Conservation (phyloP, 768 basidiomycete genomes). For the Cystofilobasidium ferigula region DNA sequence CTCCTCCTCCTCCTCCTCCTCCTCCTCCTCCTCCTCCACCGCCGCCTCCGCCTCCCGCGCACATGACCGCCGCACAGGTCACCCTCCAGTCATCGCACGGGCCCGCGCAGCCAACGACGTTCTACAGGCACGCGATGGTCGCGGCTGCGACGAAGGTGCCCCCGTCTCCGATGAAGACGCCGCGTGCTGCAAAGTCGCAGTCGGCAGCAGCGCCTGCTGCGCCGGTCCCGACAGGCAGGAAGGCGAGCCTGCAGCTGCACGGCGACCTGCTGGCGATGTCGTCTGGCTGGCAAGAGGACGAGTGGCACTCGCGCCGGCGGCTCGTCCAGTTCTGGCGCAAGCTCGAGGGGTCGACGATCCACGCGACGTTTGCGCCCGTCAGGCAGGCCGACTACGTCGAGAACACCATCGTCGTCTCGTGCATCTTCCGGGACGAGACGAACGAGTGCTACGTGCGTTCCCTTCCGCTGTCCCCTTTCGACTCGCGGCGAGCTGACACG, state of each 20-base stretch:
- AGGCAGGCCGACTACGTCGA: conserved; percentile 60
- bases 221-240: conserved; percentile 4
- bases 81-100: not conserved
- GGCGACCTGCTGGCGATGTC: conserved; percentile 20
- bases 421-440: conserved; percentile 70
- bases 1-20: not conserved
- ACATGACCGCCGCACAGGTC: not conserved
- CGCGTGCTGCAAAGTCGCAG: not conserved
- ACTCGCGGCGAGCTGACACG: not conserved
- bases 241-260: conserved; percentile 12
- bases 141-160: conserved; percentile 1
- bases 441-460: conserved; percentile 52
- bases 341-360: conserved; percentile 64
- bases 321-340: conserved; percentile 75
- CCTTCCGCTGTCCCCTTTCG: not conserved
- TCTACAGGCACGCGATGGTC: not conserved
- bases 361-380: conserved; percentile 67
- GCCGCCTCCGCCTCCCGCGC: not conserved
- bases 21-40: not conserved
- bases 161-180: not conserved
- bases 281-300: conserved; percentile 45
- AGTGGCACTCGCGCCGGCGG: conserved; percentile 58
- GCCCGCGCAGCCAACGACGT: not conserved
- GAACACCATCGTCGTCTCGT: conserved; percentile 75
- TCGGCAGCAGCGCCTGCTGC: not conserved